phyloP scores from a whole-genome alignment of 768 basidiomycete species.

The Amanita subjunquillea region DNA sequence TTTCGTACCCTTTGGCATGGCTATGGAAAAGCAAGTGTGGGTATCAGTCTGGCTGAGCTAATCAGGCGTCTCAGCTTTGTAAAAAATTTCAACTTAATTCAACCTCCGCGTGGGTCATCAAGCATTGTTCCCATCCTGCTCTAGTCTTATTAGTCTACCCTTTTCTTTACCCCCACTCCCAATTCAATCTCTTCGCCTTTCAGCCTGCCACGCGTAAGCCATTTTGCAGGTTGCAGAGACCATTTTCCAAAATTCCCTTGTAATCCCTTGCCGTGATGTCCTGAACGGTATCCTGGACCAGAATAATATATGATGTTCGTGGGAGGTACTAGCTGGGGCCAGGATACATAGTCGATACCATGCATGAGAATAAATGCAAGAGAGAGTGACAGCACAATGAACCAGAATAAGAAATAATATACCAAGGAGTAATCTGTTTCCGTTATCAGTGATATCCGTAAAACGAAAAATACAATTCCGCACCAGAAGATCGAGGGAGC shows the following conservation, averaged over 20 bases:
- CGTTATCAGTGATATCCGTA: neutral
- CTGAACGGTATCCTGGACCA: constrained; percentile 81
- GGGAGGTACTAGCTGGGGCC: constrained; percentile 81
- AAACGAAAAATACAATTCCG: constrained; percentile 14
- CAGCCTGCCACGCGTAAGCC: constrained; percentile 6
- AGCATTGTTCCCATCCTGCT: neutral
- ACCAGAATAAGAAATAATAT: constrained; percentile 82
- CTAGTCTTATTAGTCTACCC: constrained; percentile 51
- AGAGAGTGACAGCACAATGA: constrained; percentile 49
- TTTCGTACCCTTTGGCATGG: constrained; percentile 48
- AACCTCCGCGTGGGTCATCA: constrained; percentile 16
- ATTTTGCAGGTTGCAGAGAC: constrained; percentile 13
- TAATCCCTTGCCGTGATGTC: constrained; percentile 67
- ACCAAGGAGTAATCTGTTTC: constrained; percentile 71
- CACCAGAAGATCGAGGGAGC: constrained; percentile 80
- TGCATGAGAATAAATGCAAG: constrained; percentile 69
- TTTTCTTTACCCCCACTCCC: constrained; percentile 65
- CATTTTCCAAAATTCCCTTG: constrained; percentile 14
- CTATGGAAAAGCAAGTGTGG: constrained; percentile 9
- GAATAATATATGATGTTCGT: constrained; percentile 81
- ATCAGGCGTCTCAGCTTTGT: constrained; percentile 9
- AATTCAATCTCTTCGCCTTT: constrained; percentile 27
- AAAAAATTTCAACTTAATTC: constrained; percentile 18
- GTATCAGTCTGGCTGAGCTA: constrained; percentile 10
- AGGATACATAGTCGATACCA: constrained; percentile 91